Percentiles rank a stretch among this genome's conserved stretches.
These are phyloP conservation scores for Cercospora sp. DNA, from an alignment of 2,329 filamentous ascomycete species.

Conservation along the genomic window DNA sequence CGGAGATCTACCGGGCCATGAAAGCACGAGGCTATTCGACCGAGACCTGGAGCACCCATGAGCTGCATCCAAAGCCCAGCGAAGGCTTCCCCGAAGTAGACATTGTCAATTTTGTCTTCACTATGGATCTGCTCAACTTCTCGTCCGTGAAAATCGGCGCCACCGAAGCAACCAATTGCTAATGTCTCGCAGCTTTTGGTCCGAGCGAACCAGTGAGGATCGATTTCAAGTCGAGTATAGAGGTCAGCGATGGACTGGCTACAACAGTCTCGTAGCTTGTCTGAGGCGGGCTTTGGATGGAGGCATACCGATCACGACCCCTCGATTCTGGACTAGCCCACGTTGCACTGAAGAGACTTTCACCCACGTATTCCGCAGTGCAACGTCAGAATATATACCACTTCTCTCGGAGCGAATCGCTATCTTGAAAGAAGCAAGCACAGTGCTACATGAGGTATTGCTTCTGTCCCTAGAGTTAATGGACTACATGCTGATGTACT, in stretches of 20 bases:
- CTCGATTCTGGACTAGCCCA: conserved; percentile 70
- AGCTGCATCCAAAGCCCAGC: conserved; percentile 73
- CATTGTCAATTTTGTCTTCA: conserved; percentile 84
- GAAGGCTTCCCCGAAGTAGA: conserved; percentile 37
- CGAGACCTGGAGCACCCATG: conserved; percentile 81
- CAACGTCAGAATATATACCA: conserved; percentile 83
- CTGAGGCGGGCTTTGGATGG: conserved; percentile 87
- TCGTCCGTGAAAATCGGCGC: conserved; percentile 42
- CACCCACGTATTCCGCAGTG: conserved; percentile 78
- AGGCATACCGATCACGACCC: conserved; percentile 84
- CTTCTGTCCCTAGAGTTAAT: neutral
- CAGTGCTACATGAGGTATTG: conserved; percentile 58
- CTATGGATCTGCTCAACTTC: conserved; percentile 96
- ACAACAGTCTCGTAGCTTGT: conserved; percentile 89
- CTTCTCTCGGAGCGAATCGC: conserved; percentile 74
- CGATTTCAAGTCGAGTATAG: conserved; percentile 82
- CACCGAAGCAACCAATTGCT: conserved; percentile 7
- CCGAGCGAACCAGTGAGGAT: conserved; percentile 66
- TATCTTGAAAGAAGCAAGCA: conserved; percentile 80
- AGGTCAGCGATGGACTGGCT: conserved; percentile 84
- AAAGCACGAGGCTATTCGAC: conserved; percentile 79
- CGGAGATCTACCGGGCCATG: conserved; percentile 78
- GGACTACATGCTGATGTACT: conserved; percentile 15
- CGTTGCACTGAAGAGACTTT: conserved; percentile 71
- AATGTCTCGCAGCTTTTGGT: conserved; percentile 73